Percentiles rank a stretch among this genome's conserved stretches.
Evolutionary conservation across 495 filamentous ascomycete genomes (phyloP).

Genomic region (Achaetomiella virescens): DNA sequence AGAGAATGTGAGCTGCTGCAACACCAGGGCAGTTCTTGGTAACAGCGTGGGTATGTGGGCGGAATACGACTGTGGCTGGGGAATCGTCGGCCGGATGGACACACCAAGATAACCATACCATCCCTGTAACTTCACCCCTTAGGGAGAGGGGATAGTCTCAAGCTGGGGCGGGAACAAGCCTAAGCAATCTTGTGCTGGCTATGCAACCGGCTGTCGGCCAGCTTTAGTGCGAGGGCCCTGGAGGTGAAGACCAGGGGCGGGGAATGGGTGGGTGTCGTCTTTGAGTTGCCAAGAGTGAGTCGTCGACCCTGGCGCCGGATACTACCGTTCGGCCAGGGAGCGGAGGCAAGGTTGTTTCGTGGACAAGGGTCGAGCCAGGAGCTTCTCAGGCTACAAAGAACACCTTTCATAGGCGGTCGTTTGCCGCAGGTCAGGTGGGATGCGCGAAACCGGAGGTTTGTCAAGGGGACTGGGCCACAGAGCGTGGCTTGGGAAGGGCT

Average conservation of each 20-base stretch:
- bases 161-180: slow-evolving; percentile 11
- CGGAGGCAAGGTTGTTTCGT: slow-evolving; percentile 2
- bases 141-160: slow-evolving; percentile 10
- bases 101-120: slow-evolving; percentile 18
- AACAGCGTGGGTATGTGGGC: slow-evolving; percentile 25
- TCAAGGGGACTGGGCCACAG: slow-evolving; percentile 7
- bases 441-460: slow-evolving; percentile 14
- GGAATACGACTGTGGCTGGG: slow-evolving; percentile 21
- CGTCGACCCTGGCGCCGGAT: slow-evolving; percentile 8
- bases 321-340: neutral
- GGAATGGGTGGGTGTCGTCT: slow-evolving; percentile 10
- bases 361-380: slow-evolving; percentile 12
- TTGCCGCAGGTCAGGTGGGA: slow-evolving; percentile 1
- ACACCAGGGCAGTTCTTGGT: slow-evolving; percentile 18
- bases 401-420: neutral
- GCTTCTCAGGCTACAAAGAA: slow-evolving; percentile 4
- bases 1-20: slow-evolving; percentile 16
- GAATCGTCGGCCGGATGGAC: slow-evolving; percentile 20
- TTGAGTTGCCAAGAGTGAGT: slow-evolving; percentile 13
- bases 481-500: slow-evolving; percentile 15
- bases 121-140: slow-evolving; percentile 12
- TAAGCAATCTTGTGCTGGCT: neutral
- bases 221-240: slow-evolving; percentile 6
- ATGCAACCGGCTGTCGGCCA: neutral
- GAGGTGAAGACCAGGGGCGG: slow-evolving; percentile 13